These are phyloP conservation scores for Sclerotinia borealis DNA, from an alignment of 2,329 filamentous ascomycete genomes.

Conservation along the genomic window DNA sequence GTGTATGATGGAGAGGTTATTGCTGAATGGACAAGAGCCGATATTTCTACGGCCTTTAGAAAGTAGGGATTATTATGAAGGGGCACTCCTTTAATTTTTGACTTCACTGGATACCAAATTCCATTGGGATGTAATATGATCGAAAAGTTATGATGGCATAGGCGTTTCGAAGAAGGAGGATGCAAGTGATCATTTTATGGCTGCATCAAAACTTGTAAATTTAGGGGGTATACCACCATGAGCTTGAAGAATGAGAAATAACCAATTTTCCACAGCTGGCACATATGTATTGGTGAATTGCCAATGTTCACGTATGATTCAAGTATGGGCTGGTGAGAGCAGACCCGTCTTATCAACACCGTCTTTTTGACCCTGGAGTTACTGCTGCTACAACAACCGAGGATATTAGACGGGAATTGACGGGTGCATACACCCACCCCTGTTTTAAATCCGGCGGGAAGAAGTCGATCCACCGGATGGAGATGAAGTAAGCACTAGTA, in stretches of 20 bases:
- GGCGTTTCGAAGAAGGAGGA: conserved; percentile 47
- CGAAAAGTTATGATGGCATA: conserved; percentile 35
- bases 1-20: conserved; percentile 59
- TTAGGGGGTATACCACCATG: conserved; percentile 10
- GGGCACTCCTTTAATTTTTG: background rate
- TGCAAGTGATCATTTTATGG: background rate
- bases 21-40: conserved; percentile 60
- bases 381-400: background rate
- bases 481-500: background rate
- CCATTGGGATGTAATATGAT: conserved; percentile 16
- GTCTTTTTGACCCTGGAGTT: background rate
- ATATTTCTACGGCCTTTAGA: conserved; percentile 54
- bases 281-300: background rate
- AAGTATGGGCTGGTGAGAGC: background rate
- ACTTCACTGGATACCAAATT: conserved; percentile 1
- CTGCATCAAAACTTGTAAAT: conserved; percentile 2
- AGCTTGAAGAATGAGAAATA: conserved; percentile 2
- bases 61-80: conserved; percentile 17
- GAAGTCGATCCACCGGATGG: background rate
- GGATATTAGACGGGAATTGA: background rate
- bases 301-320: background rate
- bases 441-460: background rate
- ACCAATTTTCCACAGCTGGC: background rate
- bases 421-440: background rate
- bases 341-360: background rate